These are phyloP conservation scores for Botrytis tulipae DNA, from an alignment of 2,329 filamentous ascomycete species.

Conservation along the genomic window DNA sequence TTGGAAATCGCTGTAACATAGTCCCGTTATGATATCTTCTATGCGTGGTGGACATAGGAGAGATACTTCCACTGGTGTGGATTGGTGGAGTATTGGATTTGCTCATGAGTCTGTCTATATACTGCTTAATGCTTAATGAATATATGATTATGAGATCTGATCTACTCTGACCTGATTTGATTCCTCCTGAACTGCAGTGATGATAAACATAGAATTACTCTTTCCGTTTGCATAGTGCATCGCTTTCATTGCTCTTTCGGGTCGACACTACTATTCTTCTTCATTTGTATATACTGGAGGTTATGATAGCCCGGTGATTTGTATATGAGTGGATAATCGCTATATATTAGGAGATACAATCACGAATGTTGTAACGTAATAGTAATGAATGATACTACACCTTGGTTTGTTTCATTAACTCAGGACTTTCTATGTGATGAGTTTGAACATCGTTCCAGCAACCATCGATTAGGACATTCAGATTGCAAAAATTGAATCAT, in stretches of 20 bases:
- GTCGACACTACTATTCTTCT: no score
- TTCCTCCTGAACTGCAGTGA: not conserved
- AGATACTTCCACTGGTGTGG: not conserved
- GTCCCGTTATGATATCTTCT: not conserved
- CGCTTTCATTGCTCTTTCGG: not conserved
- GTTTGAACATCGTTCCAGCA: not conserved
- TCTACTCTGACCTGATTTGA: not conserved
- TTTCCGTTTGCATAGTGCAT: not conserved
- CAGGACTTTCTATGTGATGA: not conserved
- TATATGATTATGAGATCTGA: not conserved
- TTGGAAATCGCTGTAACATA: not conserved
- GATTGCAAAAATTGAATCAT: not conserved
- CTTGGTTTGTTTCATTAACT: no score
- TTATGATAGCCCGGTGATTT: no score
- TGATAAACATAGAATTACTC: not conserved
- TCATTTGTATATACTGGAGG: no score
- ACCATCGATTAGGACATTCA: no score
- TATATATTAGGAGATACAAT: no score
- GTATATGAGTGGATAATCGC: no score
- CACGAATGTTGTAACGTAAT: no score
- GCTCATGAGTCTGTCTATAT: not conserved
- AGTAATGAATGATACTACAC: no score
- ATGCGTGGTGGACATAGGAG: not conserved
- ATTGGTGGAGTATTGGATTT: not conserved
- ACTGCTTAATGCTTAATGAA: conserved; percentile 10